phyloP scores from a whole-genome alignment of 306 rosid genomes.

The Benincasa hispida region DNA sequence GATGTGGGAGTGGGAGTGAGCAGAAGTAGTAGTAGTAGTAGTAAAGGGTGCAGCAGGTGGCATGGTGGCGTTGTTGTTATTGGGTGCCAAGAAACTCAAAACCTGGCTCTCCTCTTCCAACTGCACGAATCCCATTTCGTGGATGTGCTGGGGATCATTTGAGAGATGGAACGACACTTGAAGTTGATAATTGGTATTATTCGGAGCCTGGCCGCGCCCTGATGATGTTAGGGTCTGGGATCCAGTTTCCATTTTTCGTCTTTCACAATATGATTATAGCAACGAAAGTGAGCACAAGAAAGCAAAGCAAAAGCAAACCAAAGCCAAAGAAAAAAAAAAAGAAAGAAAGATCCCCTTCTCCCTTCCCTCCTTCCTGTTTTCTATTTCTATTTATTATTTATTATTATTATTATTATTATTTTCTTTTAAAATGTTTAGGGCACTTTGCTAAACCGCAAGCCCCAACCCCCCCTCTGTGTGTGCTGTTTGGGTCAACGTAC shows the following conservation, averaged over 20 bases:
- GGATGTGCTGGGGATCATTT: slow-evolving; percentile 30
- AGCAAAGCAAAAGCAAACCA: background rate
- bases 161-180: slow-evolving; percentile 55
- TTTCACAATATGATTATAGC: background rate
- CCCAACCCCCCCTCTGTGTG: too few relatives aligned
- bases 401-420: too few relatives aligned
- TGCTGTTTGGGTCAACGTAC: slow-evolving; percentile 44
- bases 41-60: slow-evolving; percentile 9
- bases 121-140: slow-evolving; percentile 66
- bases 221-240: slow-evolving; percentile 9
- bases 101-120: slow-evolving; percentile 59
- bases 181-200: slow-evolving; percentile 33
- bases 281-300: background rate
- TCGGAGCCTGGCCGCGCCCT: slow-evolving; percentile 21
- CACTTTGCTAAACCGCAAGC: too few relatives aligned
- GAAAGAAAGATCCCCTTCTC: background rate
- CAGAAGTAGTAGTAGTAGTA: slow-evolving; percentile 16
- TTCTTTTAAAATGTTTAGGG: too few relatives aligned
- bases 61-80: background rate
- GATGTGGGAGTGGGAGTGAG: slow-evolving; percentile 35
- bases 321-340: background rate
- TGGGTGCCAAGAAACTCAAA: slow-evolving; percentile 60
- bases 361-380: too few relatives aligned
- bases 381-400: too few relatives aligned
- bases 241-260: slow-evolving; percentile 46